These are phyloP conservation scores for Pyronema omphalodes DNA, from an alignment of 495 filamentous ascomycete genomes.

Conservation along the genomic window DNA sequence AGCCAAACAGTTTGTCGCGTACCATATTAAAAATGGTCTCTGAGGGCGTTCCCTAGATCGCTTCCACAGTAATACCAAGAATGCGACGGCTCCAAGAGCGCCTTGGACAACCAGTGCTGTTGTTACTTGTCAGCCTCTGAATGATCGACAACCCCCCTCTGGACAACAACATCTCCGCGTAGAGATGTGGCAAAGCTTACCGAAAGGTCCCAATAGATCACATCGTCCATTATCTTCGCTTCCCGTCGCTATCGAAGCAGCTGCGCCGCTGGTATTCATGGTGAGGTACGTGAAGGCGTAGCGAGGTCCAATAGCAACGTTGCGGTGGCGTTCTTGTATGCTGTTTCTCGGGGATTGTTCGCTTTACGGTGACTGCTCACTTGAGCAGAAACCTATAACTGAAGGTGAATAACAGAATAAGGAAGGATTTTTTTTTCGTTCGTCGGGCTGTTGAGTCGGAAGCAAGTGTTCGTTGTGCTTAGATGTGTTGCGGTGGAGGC, in stretches of 20 bases:
- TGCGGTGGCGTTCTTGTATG: no score
- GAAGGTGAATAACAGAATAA: no score
- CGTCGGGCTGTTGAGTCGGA: no score
- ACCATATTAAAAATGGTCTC: conserved; percentile 79
- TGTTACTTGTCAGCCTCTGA: neutral
- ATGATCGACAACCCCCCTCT: neutral
- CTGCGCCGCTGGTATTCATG: conserved; percentile 15
- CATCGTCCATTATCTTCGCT: conserved; percentile 18
- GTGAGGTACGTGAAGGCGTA: neutral
- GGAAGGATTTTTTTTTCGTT: no score
- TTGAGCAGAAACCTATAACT: no score
- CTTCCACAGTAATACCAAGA: conserved; percentile 79
- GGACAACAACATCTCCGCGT: neutral
- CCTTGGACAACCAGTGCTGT: conserved; percentile 67
- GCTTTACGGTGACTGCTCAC: no score
- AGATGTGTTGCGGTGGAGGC: neutral
- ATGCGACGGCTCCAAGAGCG: conserved; percentile 65
- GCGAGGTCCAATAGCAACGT: neutral
- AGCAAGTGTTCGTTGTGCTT: neutral
- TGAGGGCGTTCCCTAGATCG: conserved; percentile 82
- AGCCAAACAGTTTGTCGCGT: neutral
- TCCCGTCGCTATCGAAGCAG: conserved; percentile 9
- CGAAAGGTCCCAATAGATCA: conserved; percentile 22
- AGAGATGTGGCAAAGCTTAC: conserved; percentile 5
- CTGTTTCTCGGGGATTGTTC: no score